Conservation (phyloP, 768 basidiomycete genomes). For the Auricularia sp. region DNA sequence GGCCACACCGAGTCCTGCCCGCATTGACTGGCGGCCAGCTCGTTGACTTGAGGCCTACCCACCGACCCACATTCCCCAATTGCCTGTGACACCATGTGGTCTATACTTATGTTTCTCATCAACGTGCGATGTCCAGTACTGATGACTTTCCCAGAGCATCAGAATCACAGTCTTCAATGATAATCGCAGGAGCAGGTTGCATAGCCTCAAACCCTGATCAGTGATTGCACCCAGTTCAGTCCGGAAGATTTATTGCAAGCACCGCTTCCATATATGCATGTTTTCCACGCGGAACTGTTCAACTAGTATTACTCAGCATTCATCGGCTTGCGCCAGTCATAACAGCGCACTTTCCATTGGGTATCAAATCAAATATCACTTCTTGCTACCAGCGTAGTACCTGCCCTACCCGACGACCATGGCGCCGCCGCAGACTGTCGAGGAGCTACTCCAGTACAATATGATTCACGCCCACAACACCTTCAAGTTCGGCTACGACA, state of each 20-base stretch:
- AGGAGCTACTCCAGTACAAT: slow-evolving; percentile 10
- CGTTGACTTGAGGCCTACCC: no score
- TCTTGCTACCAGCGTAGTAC: neutral
- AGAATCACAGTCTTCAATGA: no score
- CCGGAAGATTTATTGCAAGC: neutral
- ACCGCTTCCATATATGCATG: neutral
- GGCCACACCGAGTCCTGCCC: no score
- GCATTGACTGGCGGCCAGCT: no score
- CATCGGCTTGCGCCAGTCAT: neutral
- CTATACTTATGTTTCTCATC: no score
- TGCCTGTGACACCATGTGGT: no score
- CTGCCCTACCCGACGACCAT: neutral
- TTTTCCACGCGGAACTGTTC: neutral
- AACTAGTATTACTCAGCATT: neutral
- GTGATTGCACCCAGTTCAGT: no score
- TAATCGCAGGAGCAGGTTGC: no score
- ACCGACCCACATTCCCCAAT: no score
- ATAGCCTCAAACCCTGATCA: no score
- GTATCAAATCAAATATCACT: neutral
- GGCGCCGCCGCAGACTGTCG: neutral
- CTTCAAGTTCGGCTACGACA: slow-evolving; percentile 28
- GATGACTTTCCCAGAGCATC: no score
- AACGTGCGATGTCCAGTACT: no score
- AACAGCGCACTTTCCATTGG: neutral
- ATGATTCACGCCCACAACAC: slow-evolving; percentile 23